phyloP scores from a whole-genome alignment of 495 filamentous ascomycete genomes.

The Xylaria scruposa region DNA sequence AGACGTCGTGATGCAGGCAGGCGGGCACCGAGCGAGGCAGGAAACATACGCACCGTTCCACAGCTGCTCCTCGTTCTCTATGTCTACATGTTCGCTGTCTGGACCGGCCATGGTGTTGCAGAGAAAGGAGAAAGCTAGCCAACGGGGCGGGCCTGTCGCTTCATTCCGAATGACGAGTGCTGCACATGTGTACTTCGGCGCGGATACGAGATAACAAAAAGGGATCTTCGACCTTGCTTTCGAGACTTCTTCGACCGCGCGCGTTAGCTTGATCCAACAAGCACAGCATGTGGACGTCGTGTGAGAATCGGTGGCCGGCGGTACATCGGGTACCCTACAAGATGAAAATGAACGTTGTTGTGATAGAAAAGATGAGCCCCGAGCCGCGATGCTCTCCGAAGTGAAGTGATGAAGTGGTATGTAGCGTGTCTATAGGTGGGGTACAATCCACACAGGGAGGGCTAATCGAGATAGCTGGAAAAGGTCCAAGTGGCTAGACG shows the following conservation, averaged over 20 bases:
- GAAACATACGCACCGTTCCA: slow-evolving; percentile 74
- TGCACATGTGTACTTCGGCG: slow-evolving; percentile 17
- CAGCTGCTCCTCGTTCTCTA: slow-evolving; percentile 90
- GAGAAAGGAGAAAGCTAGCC: slow-evolving; percentile 20
- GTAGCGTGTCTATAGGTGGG: neutral
- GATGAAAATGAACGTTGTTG: neutral
- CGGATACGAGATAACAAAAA: neutral
- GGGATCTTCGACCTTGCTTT: neutral
- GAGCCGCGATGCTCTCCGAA: neutral
- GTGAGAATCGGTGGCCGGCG: slow-evolving; percentile 1
- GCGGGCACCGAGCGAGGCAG: neutral
- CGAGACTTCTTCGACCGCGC: slow-evolving; percentile 2
- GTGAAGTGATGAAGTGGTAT: neutral
- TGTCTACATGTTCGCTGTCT: slow-evolving; percentile 61
- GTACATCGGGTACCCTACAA: neutral
- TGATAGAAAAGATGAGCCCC: neutral
- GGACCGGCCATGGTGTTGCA: slow-evolving; percentile 60
- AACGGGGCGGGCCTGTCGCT: slow-evolving; percentile 14
- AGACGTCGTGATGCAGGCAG: neutral
- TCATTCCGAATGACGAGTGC: slow-evolving; percentile 26
- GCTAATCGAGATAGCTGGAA: neutral
- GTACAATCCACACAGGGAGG: neutral
- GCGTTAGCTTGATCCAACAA: slow-evolving; percentile 3
- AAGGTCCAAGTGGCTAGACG: slow-evolving; percentile 5
- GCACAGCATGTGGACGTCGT: neutral